phyloP scores from a whole-genome alignment of 2,329 filamentous ascomycete species.

The Thelonectria rubi region DNA sequence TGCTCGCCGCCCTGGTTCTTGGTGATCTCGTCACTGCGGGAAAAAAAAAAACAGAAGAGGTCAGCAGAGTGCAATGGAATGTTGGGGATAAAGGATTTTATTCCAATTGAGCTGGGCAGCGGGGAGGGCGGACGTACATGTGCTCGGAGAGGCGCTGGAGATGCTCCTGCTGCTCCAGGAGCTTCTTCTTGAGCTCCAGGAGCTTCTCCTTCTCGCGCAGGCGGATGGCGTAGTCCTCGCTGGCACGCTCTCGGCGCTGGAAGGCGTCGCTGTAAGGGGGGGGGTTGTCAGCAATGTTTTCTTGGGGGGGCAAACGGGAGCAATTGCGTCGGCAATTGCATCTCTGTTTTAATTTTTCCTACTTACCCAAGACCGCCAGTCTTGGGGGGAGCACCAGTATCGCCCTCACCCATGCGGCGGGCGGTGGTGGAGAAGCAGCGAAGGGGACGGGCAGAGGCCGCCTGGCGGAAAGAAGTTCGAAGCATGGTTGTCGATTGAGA shows the following conservation, averaged over 20 bases:
- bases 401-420: slow-evolving; percentile 73
- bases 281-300: slow-evolving; percentile 1
- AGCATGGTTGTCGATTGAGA: slow-evolving; percentile 63
- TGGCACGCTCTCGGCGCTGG: slow-evolving; percentile 88
- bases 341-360: background rate
- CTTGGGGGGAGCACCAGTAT: slow-evolving; percentile 70
- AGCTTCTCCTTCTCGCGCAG: slow-evolving; percentile 94
- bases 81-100: background rate
- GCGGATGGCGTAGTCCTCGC: slow-evolving; percentile 85
- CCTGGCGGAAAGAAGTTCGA: slow-evolving; percentile 68
- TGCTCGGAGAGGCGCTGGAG: slow-evolving; percentile 85
- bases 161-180: slow-evolving; percentile 81
- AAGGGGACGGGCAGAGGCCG: slow-evolving; percentile 63
- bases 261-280: slow-evolving; percentile 78
- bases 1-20: slow-evolving; percentile 75
- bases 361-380: slow-evolving; percentile 64
- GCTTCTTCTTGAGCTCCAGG: slow-evolving; percentile 74
- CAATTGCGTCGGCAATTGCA: background rate
- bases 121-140: slow-evolving; percentile 68
- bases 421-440: slow-evolving; percentile 70
- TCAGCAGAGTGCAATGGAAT: slow-evolving; percentile 24
- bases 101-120: slow-evolving; percentile 13
- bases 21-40: slow-evolving; percentile 76
- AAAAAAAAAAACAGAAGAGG: slow-evolving; percentile 5
- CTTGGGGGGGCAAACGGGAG: background rate